Percentiles rank a stretch among this genome's conserved stretches.
phyloP scores from a whole-genome alignment of 1,139 yeast species.

The Wickerhamomyces sp. region DNA sequence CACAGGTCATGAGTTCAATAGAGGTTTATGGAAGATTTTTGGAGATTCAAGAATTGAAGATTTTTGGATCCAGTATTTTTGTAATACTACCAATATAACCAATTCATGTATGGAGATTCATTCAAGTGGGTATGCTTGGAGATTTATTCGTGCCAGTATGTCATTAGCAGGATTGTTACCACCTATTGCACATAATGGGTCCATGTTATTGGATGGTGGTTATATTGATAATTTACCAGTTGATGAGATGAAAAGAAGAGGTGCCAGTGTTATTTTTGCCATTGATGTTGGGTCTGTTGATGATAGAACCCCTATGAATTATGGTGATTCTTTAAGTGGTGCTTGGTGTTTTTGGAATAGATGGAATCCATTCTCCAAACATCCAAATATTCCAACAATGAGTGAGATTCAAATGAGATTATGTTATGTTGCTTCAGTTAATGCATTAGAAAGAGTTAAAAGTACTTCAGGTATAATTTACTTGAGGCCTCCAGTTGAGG shows the following conservation, averaged over 20 bases:
- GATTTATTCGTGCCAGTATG: conserved; percentile 95
- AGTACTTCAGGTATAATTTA: conserved; percentile 83
- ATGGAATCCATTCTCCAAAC: conserved; percentile 84
- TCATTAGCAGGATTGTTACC: conserved; percentile 92
- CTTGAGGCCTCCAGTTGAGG: conserved; percentile 89
- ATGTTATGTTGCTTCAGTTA: conserved; percentile 93
- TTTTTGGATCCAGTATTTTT: conserved; percentile 85
- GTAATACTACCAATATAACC: conserved; percentile 95
- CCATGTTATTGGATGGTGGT: conserved; percentile 94
- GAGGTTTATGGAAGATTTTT: conserved; percentile 94
- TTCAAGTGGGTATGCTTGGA: conserved; percentile 89
- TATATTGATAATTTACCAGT: conserved; percentile 93
- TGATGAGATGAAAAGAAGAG: conserved; percentile 80
- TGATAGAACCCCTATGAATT: conserved; percentile 83
- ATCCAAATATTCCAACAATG: conserved; percentile 89
- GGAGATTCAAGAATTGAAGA: conserved; percentile 93
- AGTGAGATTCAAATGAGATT: conserved; percentile 91
- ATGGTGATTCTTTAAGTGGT: conserved; percentile 92
- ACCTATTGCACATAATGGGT: conserved; percentile 82
- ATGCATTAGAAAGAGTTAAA: conserved; percentile 86
- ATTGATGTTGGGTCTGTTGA: conserved; percentile 98
- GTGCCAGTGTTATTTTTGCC: conserved; percentile 84
- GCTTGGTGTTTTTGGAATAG: conserved; percentile 85
- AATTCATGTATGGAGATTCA: conserved; percentile 95
- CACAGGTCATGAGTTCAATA: conserved; percentile 94